Conservation (phyloP, 768 basidiomycete genomes). For the Amyloporia xantha region DNA sequence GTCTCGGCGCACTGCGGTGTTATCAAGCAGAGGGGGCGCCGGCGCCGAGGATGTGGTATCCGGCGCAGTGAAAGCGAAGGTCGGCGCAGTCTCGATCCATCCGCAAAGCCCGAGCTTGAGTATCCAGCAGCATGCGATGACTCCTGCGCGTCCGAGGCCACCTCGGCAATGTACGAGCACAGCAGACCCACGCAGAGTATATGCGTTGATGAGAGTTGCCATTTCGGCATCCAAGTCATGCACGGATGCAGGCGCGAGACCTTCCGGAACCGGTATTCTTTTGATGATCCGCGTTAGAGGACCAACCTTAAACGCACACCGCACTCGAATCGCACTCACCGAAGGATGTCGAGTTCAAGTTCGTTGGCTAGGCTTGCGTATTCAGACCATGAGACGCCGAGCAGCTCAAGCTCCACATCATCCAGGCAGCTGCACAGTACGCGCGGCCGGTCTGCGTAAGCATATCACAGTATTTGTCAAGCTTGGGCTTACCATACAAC, state of each 20-base stretch:
- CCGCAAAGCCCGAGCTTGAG: conserved; percentile 87
- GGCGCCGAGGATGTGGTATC: neutral
- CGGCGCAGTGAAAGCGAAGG: conserved; percentile 5
- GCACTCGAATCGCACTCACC: too few relatives aligned
- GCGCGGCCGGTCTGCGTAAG: too few relatives aligned
- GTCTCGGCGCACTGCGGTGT: conserved; percentile 28
- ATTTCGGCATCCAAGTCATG: conserved; percentile 61
- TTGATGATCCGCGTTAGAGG: too few relatives aligned
- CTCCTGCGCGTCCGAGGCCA: conserved; percentile 88
- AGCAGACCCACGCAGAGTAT: conserved; percentile 65
- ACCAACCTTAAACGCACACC: too few relatives aligned
- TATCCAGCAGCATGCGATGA: conserved; percentile 90
- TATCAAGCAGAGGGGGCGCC: neutral
- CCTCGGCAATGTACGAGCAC: conserved; percentile 90
- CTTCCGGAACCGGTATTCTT: conserved; percentile 86
- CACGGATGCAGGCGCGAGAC: conserved; percentile 64
- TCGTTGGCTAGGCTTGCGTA: conserved; percentile 58
- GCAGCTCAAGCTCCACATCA: conserved; percentile 72
- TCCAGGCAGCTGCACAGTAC: conserved; percentile 62
- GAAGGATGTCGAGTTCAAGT: conserved; percentile 72
- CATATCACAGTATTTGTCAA: neutral
- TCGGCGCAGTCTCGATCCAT: conserved; percentile 36
- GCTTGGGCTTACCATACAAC: conserved; percentile 63
- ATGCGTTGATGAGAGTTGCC: conserved; percentile 54
- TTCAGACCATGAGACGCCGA: conserved; percentile 82